These are phyloP conservation scores for Iodosphaeria phyllophila DNA, from an alignment of 2,329 filamentous ascomycete genomes.

Conservation along the genomic window DNA sequence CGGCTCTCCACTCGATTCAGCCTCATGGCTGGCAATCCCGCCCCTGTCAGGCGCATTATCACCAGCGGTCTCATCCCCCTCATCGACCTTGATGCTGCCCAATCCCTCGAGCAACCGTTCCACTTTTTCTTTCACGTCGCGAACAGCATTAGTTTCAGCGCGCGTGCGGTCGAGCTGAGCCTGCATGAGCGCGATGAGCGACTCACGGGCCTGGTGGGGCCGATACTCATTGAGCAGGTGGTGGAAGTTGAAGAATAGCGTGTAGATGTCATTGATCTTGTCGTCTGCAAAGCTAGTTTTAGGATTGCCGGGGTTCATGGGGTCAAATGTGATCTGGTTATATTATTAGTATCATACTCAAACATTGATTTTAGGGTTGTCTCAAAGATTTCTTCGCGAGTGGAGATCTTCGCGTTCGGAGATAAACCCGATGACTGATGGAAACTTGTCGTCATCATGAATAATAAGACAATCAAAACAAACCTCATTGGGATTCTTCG, in stretches of 20 bases:
- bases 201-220: constrained; percentile 81
- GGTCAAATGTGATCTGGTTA: too few species aligned
- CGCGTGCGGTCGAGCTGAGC: constrained; percentile 56
- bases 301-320: too few species aligned
- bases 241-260: constrained; percentile 78
- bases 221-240: constrained; percentile 88
- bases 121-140: constrained; percentile 51
- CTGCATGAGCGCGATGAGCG: constrained; percentile 74
- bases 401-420: too few species aligned
- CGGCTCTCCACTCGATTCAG: constrained; percentile 2
- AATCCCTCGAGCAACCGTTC: constrained; percentile 54
- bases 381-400: too few species aligned
- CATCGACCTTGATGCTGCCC: constrained; percentile 26
- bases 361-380: too few species aligned
- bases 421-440: too few species aligned
- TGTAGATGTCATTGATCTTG: constrained; percentile 64
- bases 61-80: constrained; percentile 5
- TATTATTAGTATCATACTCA: too few species aligned
- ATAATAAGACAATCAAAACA: constrained; percentile 2
- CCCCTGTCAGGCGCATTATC: too few species aligned
- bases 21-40: too few species aligned
- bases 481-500: constrained; percentile 40
- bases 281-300: too few species aligned
- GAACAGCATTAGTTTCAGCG: constrained; percentile 53
- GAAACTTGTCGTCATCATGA: too few species aligned